Evolutionary conservation across 1,139 yeast species (phyloP), one percentile per base, ranked within the genome.

Genomic region (Yamadazyma dushanensis): DNA sequence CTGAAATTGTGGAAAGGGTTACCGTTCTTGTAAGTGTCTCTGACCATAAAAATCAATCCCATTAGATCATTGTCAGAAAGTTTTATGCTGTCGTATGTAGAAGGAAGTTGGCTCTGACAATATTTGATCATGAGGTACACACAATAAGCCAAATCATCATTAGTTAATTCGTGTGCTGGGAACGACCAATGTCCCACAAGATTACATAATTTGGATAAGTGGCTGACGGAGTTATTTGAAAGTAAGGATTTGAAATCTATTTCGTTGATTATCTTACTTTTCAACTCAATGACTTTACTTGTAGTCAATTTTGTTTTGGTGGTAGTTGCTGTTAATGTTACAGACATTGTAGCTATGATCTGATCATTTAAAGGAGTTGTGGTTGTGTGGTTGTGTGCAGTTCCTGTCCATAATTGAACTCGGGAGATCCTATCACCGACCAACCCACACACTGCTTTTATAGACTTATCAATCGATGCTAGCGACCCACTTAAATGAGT

Each of bases 1-100:
- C 96, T 78, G 56, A 89, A 92, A 62, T 90, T 90, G 63, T 92
- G 98, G 66, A 90, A 92, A 6, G 92, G 88, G 54, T 90, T 89
- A 2, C 88, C 88, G 47, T 78, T 78, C 53, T 84, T 81, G 57
- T 92, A 92, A 30, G 86, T 76, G 50, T 85, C 85, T 45, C 95
- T 75, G 5, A 83, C 73, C 53, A 77, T 72, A 46, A 78, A 76
- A 19, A 84, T 63, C 45, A 86, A 70, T n/a, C 73, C 73, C 33
- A 79, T 57, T 17, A 84, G 60, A 40, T 70, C 71, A 48, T 73
- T 73, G 16, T 35, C 23, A 22, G 68, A 63, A 11, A 64, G 37
- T 3, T 55, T 45, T 19, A 57, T 39, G 53, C 53, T 8, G 15
- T 49, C 51, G 15, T 31, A 36, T 3, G 15, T 17, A 5, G 44